phyloP scores from a whole-genome alignment of 2,329 filamentous ascomycete species.

The Colletotrichum godetiae region DNA sequence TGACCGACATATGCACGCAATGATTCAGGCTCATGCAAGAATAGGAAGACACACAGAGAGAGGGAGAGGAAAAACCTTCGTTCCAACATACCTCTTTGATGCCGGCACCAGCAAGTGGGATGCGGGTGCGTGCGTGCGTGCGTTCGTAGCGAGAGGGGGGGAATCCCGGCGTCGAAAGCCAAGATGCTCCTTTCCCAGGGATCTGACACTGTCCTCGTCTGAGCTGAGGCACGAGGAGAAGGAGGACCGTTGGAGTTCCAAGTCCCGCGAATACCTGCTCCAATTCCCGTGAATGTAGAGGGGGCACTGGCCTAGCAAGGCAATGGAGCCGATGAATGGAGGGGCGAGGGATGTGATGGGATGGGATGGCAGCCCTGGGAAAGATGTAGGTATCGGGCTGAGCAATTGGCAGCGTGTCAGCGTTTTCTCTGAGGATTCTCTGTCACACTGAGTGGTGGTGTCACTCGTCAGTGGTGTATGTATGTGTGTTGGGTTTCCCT shows the following conservation, averaged over 20 bases:
- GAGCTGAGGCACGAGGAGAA: slow-evolving; percentile 18
- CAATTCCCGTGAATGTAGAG: neutral
- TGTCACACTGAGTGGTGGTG: too few relatives aligned
- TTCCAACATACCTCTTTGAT: slow-evolving; percentile 24
- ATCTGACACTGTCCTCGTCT: slow-evolving; percentile 29
- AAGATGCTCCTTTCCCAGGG: neutral
- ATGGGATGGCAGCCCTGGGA: slow-evolving; percentile 23
- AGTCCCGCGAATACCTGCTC: neutral
- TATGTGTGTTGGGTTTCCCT: neutral
- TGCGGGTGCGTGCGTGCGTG: neutral
- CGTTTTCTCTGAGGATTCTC: neutral
- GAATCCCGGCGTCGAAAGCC: slow-evolving; percentile 13
- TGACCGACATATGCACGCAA: slow-evolving; percentile 11
- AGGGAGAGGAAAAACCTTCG: neutral
- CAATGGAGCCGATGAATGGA: slow-evolving; percentile 18
- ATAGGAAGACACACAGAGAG: neutral
- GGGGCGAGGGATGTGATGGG: neutral
- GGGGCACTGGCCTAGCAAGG: neutral
- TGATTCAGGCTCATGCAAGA: neutral
- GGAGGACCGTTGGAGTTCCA: slow-evolving; percentile 17
- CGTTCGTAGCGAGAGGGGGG: slow-evolving; percentile 6
- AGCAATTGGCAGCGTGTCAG: slow-evolving; percentile 19
- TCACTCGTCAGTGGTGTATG: too few relatives aligned
- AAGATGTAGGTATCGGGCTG: neutral
- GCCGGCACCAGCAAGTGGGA: neutral